These are phyloP conservation scores for Ceratobasidium papillatum DNA, from an alignment of 1,284 basidiomycete genomes.

Conservation along the genomic window DNA sequence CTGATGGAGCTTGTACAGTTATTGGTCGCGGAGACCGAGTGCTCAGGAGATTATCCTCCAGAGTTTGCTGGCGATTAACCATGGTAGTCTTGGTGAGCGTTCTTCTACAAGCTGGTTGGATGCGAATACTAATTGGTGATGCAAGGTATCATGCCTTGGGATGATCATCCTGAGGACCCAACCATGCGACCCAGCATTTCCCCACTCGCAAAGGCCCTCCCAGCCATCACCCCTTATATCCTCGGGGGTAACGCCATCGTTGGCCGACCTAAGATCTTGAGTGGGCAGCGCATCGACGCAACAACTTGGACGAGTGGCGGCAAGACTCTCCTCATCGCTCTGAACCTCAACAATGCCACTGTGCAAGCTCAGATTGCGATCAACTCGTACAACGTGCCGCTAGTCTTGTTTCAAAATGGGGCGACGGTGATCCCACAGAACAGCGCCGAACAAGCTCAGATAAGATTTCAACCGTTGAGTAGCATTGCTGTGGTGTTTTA, in stretches of 20 bases:
- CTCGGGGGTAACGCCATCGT: constrained; percentile 45
- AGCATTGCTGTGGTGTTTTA: constrained; percentile 23
- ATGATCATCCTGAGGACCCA: constrained; percentile 63
- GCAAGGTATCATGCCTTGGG: constrained; percentile 71
- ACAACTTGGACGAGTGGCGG: constrained; percentile 30
- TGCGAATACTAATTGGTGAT: not conserved
- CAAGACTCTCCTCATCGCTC: constrained; percentile 39
- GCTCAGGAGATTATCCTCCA: constrained; percentile 73
- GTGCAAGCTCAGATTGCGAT: constrained; percentile 43
- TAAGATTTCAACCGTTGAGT: constrained; percentile 31
- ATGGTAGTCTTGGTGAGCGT: constrained; percentile 65
- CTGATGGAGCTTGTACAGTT: constrained; percentile 54
- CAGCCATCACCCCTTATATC: constrained; percentile 56
- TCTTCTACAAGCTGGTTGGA: not conserved
- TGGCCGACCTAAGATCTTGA: not conserved
- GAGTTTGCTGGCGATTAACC: constrained; percentile 71
- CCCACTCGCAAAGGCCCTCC: constrained; percentile 58
- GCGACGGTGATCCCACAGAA: not conserved
- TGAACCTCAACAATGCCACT: constrained; percentile 43
- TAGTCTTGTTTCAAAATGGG: constrained; percentile 23
- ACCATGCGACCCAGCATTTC: constrained; percentile 69
- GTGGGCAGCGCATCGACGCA: constrained; percentile 21
- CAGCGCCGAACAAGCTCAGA: not conserved
- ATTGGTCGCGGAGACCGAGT: constrained; percentile 72
- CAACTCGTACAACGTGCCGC: constrained; percentile 5